A percentile compares a stretch with the other conserved stretches of the same genome.
phyloP scores from a whole-genome alignment of 257 asterid species.

The Eucommia ulmoides region DNA sequence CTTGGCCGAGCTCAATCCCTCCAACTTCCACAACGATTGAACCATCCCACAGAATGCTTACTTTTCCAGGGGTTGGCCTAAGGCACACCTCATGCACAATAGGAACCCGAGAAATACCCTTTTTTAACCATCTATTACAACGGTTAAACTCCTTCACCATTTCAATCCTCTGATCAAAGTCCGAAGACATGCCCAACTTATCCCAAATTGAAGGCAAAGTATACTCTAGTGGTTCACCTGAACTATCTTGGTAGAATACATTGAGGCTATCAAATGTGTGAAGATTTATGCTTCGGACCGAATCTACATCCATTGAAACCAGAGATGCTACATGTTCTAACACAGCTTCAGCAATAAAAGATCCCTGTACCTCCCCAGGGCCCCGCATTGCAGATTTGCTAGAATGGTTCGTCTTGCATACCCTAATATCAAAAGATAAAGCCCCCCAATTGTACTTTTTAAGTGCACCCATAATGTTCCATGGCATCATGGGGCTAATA shows the following conservation, averaged over 20 bases:
- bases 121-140: constrained; percentile 34
- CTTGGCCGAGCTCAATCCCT: constrained; percentile 75
- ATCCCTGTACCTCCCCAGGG: constrained; percentile 74
- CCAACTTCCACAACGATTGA: constrained; percentile 67
- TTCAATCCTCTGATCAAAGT: constrained; percentile 20
- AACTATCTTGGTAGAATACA: constrained; percentile 25
- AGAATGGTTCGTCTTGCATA: constrained; percentile 60
- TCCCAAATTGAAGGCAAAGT: constrained; percentile 54
- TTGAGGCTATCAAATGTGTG: constrained; percentile 47
- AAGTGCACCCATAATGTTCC: constrained; percentile 20
- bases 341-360: constrained; percentile 61
- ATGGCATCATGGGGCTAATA: constrained; percentile 43
- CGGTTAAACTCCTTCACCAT: constrained; percentile 30
- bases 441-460: constrained; percentile 70
- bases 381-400: constrained; percentile 68
- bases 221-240: constrained; percentile 32
- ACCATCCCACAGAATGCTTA: constrained; percentile 62
- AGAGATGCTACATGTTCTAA: constrained; percentile 45
- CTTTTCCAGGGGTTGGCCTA: constrained; percentile 50
- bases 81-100: constrained; percentile 21
- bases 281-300: constrained; percentile 31
- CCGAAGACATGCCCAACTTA: constrained; percentile 34
- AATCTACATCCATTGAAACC: constrained; percentile 41
- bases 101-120: constrained; percentile 68
- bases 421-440: constrained; percentile 42